Conservation (phyloP, 1,284 basidiomycete genomes). For the Wallemia hederae region DNA sequence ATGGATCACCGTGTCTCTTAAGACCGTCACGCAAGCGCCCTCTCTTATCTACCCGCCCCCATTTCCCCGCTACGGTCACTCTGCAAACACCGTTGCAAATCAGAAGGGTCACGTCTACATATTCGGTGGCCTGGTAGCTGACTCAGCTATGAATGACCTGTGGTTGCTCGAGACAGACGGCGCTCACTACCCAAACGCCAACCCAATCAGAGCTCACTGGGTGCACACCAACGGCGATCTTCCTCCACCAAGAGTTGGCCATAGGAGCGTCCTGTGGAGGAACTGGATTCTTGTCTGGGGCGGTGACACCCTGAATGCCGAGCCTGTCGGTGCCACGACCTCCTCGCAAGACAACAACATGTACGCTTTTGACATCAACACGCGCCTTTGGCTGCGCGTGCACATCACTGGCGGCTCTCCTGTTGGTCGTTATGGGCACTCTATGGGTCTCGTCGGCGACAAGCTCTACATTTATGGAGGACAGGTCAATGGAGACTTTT, state of each 20-base stretch:
- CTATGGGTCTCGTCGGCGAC: conserved; percentile 70
- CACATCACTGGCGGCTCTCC: conserved; percentile 34
- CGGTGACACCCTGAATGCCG: conserved; percentile 60
- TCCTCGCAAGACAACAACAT: conserved; percentile 62
- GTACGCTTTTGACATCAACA: conserved; percentile 82
- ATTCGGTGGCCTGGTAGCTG: conserved; percentile 85
- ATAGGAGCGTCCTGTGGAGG: conserved; percentile 80
- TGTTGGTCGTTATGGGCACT: conserved; percentile 78
- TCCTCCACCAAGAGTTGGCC: conserved; percentile 71
- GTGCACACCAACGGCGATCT: conserved; percentile 52
- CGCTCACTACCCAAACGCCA: conserved; percentile 35
- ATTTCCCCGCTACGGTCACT: conserved; percentile 91
- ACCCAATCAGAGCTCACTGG: conserved; percentile 29
- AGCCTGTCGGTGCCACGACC: conserved; percentile 34
- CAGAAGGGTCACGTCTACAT: conserved; percentile 68
- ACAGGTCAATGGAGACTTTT: conserved; percentile 79
- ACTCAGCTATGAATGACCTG: conserved; percentile 72
- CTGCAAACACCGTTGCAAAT: conserved; percentile 59
- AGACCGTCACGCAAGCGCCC: conserved; percentile 3
- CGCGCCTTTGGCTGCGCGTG: conserved; percentile 52
- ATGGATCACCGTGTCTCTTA: background rate
- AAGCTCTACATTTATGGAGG: conserved; percentile 90
- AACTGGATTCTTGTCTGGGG: conserved; percentile 96
- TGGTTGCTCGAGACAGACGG: conserved; percentile 46
- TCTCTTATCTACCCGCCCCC: conserved; percentile 22